Evolutionary conservation across 192 early-diverging fungal genomes (phyloP), one percentile per base, ranked within the genome.

Genomic region (Podila epigama): DNA sequence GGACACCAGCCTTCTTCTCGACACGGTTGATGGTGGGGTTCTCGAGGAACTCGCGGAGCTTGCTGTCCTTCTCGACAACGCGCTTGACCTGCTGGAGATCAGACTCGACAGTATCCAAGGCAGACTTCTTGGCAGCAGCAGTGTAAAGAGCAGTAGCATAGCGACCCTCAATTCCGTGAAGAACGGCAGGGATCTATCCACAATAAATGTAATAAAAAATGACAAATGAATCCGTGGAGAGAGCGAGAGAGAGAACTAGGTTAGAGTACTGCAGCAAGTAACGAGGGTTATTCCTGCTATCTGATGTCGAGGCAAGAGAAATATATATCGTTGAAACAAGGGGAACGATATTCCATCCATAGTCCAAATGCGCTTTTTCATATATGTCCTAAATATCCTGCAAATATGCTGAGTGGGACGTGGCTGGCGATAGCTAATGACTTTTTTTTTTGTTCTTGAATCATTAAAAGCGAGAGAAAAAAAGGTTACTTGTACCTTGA

Each of bases 71-170:
- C 57, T 83, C 68, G 58, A 97, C 79, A 66, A 89, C 69, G 27
- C 68, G 28, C 63, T 87, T 81, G 69, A 99, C 79, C 53, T 82
- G 75, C 66, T 83, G 84, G 63, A 99, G 87, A 54, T 99, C 97
- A 58, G 81, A 63, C 81, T 99, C 95, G 34, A 99, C 95, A 27
- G 83, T 71, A 10, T 92, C 84, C 61, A 97, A 90, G 15, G 75
- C 79, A 67, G 92, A 88, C 86, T 91, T 86, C 73, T 92, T 93
- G 68, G 91, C 84, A 28, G 97, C 97, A 60, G 97, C 97, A 56
- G 92, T 85, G 89, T 91, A 99, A 60, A 99, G 89, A 50, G 97
- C 97, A 20, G 96, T 97, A 51, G 97, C 96, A 82, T 99, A 99
- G 72, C 96, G 93, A 73, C 97, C 97, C 40, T 97, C 94, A 80